Base-by-base conservation (phyloP, 495 filamentous ascomycete genomes). In the Penicillium parvum region DNA sequence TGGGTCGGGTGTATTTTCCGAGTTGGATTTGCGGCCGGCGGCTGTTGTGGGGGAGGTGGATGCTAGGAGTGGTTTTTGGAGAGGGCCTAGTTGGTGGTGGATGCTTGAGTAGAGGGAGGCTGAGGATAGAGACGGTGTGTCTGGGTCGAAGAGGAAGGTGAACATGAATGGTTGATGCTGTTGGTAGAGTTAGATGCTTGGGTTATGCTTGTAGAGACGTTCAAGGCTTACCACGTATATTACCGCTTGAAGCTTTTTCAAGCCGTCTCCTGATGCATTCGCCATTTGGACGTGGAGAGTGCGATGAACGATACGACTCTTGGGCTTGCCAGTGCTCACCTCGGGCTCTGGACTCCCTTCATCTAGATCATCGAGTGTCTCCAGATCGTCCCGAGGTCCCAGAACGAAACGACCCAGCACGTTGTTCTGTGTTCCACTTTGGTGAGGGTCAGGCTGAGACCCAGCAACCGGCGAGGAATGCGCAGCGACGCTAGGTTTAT, bases 141-240 rank as follows among this genome's bases (percentile, higher is more conserved):
- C 68, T 9, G 81, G 74, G 33, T 85, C 75, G 66, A 97, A 96
- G 11, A 98, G 72, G 52, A 97, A 87, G 4, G 87, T 83, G 62
- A 88, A 96, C 40, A 96, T 84, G 65, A 97, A 96, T 3, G 92
- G 92, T 57, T 77, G 79, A 52, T 88, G 82, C 66, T 72, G 42
- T 40, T 38, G 21, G 40, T 15, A 40, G 21, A 28, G 19, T 30
- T 22, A 17, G 22, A 20, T 27, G 10, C 26, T 42, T 3, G 17
- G n/a, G n/a, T n/a, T n/a, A n/a, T n/a, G n/a, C n/a, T 1, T 3
- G 2, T 4, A 27, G 1, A 39, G 16, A 23, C 2, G 10, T 3
- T 1, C 6, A 25, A 14, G 17, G n/a, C 73, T 36, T 63, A 79
- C 75, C 42, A 81, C 68, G 49, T 85, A 85, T 33, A 95, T 78